Evolutionary conservation across 345 rosid genomes (phyloP).

Genomic region (Hypericum perforatum): DNA sequence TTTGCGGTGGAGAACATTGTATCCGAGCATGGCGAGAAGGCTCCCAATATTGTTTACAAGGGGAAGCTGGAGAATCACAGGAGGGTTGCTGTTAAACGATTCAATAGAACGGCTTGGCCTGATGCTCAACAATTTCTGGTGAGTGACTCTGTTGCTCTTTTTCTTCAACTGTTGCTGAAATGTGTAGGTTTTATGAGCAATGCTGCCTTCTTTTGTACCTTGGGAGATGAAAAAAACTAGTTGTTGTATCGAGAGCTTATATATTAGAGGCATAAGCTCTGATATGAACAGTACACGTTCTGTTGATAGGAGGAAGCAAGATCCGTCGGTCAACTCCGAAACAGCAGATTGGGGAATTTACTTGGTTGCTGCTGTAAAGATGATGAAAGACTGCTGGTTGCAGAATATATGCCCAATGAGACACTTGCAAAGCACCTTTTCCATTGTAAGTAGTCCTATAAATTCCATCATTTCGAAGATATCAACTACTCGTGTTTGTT

Average conservation of each 20-base stretch:
- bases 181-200: too few relatives aligned
- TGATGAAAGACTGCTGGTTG: constrained; percentile 88
- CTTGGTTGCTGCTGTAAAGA: constrained; percentile 84
- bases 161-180: too few relatives aligned
- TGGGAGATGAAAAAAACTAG: too few relatives aligned
- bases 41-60: constrained; percentile 88
- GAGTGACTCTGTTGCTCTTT: constrained; percentile 6
- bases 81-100: constrained; percentile 80
- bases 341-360: constrained; percentile 65
- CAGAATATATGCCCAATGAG: constrained; percentile 84
- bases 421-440: constrained; percentile 94
- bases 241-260: too few relatives aligned
- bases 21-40: constrained; percentile 93
- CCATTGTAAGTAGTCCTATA: constrained; percentile 46
- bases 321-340: constrained; percentile 79
- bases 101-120: constrained; percentile 87
- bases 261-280: too few relatives aligned
- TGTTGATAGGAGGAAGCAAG: constrained; percentile 70
- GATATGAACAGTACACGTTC: neutral
- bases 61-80: constrained; percentile 74
- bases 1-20: constrained; percentile 83
- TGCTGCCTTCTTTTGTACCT: too few relatives aligned
- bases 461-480: too few relatives aligned
- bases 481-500: neutral
- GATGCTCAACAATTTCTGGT: constrained; percentile 85